These are phyloP conservation scores for Mycena chlorophos DNA, from an alignment of 768 basidiomycete genomes.

Conservation along the genomic window DNA sequence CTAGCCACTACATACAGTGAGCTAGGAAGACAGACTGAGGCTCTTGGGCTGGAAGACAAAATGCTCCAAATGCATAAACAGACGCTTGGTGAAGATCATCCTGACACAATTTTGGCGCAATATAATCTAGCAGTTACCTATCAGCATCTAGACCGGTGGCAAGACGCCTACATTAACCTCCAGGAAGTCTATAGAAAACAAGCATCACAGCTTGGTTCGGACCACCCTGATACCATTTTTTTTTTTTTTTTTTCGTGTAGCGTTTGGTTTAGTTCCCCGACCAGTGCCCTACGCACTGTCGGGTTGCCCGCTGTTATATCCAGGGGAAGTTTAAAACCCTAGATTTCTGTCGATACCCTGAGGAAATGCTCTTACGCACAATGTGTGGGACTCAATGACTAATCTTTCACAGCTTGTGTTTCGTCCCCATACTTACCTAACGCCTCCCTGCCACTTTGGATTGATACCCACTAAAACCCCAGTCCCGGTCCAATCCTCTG, in stretches of 20 bases:
- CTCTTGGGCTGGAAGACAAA: no score
- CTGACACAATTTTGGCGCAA: no score
- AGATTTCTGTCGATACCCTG: slow-evolving; percentile 4
- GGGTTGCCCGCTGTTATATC: background rate
- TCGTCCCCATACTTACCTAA: background rate
- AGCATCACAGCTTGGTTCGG: no score
- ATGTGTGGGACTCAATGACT: slow-evolving; percentile 17
- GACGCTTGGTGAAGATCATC: no score
- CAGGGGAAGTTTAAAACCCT: background rate
- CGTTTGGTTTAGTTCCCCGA: background rate
- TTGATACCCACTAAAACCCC: slow-evolving; percentile 27
- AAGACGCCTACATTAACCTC: no score
- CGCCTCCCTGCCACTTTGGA: background rate
- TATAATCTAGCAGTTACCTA: no score
- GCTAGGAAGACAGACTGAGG: no score
- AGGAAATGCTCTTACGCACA: slow-evolving; percentile 18
- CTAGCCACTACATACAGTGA: no score
- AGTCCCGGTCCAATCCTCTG: slow-evolving; percentile 12
- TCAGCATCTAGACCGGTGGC: no score
- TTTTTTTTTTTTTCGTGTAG: background rate
- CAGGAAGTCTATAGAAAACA: no score
- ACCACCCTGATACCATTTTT: no score
- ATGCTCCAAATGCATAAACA: no score
- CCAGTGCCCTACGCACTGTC: background rate
- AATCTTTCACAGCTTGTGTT: background rate